A percentile compares a stretch with the other conserved stretches of the same genome.
Evolutionary conservation across 306 rosid genomes (phyloP).

Genomic region (Trifolium repens): DNA sequence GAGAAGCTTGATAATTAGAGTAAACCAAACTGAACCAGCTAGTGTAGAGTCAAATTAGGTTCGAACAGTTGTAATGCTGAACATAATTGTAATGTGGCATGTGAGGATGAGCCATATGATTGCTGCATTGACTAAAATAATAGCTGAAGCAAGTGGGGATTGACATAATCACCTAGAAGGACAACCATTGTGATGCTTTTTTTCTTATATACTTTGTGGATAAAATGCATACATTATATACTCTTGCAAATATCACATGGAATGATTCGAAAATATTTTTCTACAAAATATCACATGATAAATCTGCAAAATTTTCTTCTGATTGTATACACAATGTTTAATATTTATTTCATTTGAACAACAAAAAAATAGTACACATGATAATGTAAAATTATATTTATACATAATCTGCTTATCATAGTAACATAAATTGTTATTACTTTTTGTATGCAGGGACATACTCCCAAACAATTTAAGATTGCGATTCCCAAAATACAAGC

Average conservation of each 20-base stretch:
- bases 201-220: neutral
- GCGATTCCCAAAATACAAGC: conserved; percentile 45
- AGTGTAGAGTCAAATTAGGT: conserved; percentile 13
- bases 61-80: conserved; percentile 7
- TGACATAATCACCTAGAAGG: neutral
- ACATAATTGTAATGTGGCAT: neutral
- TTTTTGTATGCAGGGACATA: conserved; percentile 37
- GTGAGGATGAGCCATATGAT: neutral
- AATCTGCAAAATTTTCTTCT: neutral
- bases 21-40: neutral
- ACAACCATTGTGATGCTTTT: neutral
- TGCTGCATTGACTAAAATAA: conserved; percentile 4
- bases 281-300: neutral
- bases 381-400: conserved; percentile 1
- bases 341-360: neutral
- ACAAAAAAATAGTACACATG: neutral
- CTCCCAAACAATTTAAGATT: conserved; percentile 46
- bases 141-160: conserved; percentile 2
- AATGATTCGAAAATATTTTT: neutral
- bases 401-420: conserved; percentile 23
- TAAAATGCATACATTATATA: neutral
- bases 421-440: conserved; percentile 11
- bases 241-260: neutral
- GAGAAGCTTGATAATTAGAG: conserved; percentile 4
- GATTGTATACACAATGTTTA: neutral